Evolutionary conservation across 2,329 filamentous ascomycete genomes (phyloP).

Genomic region (Pseudodiploospora longispora): DNA sequence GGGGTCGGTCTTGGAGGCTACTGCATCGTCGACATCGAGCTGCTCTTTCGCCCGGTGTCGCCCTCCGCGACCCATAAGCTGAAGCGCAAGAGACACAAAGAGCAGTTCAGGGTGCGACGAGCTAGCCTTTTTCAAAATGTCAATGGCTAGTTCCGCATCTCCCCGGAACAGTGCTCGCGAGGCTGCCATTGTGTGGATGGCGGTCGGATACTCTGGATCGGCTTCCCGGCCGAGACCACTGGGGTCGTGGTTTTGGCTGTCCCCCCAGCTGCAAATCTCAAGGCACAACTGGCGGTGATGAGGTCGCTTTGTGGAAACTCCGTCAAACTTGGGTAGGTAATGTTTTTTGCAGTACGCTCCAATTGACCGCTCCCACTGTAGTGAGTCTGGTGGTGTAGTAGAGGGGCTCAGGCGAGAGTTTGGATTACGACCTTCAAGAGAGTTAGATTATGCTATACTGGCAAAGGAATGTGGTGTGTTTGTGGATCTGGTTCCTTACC

Average conservation of each 20-base stretch:
- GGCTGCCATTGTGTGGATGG: constrained; percentile 63
- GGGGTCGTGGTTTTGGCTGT: constrained; percentile 37
- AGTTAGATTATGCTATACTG: neutral
- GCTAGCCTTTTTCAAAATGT: constrained; percentile 61
- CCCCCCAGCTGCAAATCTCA: constrained; percentile 67
- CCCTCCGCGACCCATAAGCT: constrained; percentile 48
- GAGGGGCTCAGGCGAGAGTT: constrained; percentile 39
- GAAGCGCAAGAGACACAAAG: constrained; percentile 60
- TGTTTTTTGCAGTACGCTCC: constrained; percentile 55
- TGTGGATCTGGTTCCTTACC: constrained; percentile 33
- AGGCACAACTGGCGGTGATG: constrained; percentile 69
- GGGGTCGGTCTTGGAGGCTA: constrained; percentile 61
- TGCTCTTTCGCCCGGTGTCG: constrained; percentile 36
- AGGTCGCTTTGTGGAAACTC: constrained; percentile 54
- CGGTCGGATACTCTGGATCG: constrained; percentile 41
- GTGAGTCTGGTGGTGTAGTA: constrained; percentile 36
- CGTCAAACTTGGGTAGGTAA: constrained; percentile 54
- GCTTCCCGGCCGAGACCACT: constrained; percentile 35
- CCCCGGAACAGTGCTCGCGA: constrained; percentile 70
- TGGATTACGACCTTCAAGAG: constrained; percentile 37
- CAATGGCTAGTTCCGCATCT: constrained; percentile 58
- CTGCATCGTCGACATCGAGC: constrained; percentile 50
- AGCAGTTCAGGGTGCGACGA: constrained; percentile 54
- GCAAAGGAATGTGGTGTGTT: too few species aligned
- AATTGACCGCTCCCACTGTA: constrained; percentile 54